These are phyloP conservation scores for Xylariaceae sp. DNA, from an alignment of 2,329 filamentous ascomycete species.

Conservation along the genomic window DNA sequence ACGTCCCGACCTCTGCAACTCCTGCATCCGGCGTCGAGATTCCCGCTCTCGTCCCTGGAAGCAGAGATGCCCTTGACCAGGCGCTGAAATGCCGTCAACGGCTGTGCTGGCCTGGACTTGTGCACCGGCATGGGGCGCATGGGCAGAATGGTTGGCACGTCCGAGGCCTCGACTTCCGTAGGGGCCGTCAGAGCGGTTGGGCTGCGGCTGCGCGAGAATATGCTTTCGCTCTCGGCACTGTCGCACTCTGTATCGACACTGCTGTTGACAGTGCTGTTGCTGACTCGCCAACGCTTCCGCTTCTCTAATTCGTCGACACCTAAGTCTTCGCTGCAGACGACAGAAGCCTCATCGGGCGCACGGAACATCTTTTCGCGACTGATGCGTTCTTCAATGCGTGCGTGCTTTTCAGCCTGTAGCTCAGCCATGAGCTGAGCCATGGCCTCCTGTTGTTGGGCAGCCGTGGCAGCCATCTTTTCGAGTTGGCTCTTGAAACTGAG, in stretches of 20 bases:
- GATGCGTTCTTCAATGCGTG: constrained; percentile 37
- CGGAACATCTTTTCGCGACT: constrained; percentile 28
- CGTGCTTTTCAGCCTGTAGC: constrained; percentile 47
- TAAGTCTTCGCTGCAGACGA: neutral
- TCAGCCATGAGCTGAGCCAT: constrained; percentile 48
- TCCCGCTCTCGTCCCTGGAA: constrained; percentile 29
- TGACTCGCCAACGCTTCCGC: constrained; percentile 39
- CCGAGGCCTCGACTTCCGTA: constrained; percentile 25
- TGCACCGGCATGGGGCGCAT: constrained; percentile 24
- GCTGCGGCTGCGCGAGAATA: constrained; percentile 57
- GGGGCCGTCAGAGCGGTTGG: constrained; percentile 44
- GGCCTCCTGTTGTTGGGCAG: constrained; percentile 48
- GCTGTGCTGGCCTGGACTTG: constrained; percentile 27
- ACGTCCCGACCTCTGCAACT: constrained; percentile 56
- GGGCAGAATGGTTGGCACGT: constrained; percentile 13
- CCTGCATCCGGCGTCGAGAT: constrained; percentile 34
- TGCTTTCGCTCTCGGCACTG: constrained; percentile 44
- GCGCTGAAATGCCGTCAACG: constrained; percentile 44
- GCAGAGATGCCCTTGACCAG: constrained; percentile 43
- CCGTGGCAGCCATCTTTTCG: constrained; percentile 51
- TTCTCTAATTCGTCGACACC: constrained; percentile 47
- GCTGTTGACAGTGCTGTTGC: constrained; percentile 39
- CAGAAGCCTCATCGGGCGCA: constrained; percentile 16
- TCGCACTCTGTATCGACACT: constrained; percentile 52
- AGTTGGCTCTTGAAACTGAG: constrained; percentile 54